Percentiles rank a stretch among this genome's conserved stretches.
Conservation (phyloP, 768 basidiomycete species). For the Podaxis rugospora region DNA sequence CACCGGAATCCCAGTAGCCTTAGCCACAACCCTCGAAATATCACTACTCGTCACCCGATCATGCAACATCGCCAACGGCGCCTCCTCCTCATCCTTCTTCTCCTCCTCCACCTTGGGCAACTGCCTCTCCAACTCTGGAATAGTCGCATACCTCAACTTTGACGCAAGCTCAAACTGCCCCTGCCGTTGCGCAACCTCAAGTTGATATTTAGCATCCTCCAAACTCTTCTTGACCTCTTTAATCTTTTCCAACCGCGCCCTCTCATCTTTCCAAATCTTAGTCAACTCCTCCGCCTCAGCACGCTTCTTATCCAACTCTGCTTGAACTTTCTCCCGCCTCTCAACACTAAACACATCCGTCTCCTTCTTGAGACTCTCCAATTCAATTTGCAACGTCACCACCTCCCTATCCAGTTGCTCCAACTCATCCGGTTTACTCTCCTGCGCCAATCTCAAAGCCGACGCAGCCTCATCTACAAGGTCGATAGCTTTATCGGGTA, state of each 20-base stretch:
- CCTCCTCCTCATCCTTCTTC: slow-evolving; percentile 33
- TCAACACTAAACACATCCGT: slow-evolving; percentile 80
- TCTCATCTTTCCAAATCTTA: slow-evolving; percentile 73
- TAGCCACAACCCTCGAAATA: slow-evolving; percentile 84
- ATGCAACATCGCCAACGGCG: slow-evolving; percentile 65
- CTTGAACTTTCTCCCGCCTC: slow-evolving; percentile 63
- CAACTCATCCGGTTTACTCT: slow-evolving; percentile 81
- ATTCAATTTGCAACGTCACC: slow-evolving; percentile 83
- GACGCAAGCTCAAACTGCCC: slow-evolving; percentile 85
- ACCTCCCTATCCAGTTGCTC: slow-evolving; percentile 81
- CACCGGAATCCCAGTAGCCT: slow-evolving; percentile 87
- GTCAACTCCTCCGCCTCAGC: slow-evolving; percentile 58
- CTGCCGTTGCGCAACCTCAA: slow-evolving; percentile 85
- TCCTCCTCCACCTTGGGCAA: slow-evolving; percentile 55
- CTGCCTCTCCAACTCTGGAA: slow-evolving; percentile 73
- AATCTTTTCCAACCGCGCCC: slow-evolving; percentile 60
- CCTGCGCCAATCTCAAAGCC: slow-evolving; percentile 81
- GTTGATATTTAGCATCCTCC: slow-evolving; percentile 79
- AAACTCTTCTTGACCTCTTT: slow-evolving; percentile 72
- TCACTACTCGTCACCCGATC: slow-evolving; percentile 88
- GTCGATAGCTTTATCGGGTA: slow-evolving; percentile 91
- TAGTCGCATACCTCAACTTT: slow-evolving; percentile 77
- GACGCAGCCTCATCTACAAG: slow-evolving; percentile 93
- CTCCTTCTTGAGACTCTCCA: slow-evolving; percentile 88
- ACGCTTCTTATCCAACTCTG: slow-evolving; percentile 54